These are phyloP conservation scores for Tripterygium wilfordii DNA, from an alignment of 177 flowering plant genomes.

Conservation along the genomic window DNA sequence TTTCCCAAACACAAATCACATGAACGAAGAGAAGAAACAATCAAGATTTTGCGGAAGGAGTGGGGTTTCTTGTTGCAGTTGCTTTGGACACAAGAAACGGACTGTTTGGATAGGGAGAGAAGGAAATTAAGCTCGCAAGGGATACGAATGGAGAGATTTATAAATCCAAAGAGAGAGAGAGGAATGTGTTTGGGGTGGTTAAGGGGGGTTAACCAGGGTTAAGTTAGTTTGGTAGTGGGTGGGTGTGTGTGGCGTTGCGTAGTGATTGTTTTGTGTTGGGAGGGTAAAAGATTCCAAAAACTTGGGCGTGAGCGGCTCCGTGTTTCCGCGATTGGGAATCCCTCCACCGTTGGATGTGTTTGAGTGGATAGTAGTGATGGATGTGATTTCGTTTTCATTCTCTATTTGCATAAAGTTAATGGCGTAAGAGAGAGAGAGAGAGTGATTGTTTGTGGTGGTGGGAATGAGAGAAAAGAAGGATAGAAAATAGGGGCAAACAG, in stretches of 20 bases:
- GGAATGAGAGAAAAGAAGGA: too few relatives aligned
- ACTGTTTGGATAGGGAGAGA: too few relatives aligned
- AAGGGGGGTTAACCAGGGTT: conserved; percentile 1
- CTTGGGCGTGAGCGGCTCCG: conserved; percentile 87
- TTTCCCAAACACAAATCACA: too few relatives aligned
- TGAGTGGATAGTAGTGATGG: conserved; percentile 5
- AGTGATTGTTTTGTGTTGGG: conserved; percentile 5
- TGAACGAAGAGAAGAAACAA: too few relatives aligned
- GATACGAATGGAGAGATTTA: not conserved
- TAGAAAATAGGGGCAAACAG: too few relatives aligned
- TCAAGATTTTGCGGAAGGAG: too few relatives aligned
- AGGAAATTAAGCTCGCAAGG: too few relatives aligned
- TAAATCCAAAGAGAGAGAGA: conserved; percentile 2
- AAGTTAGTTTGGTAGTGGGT: not conserved
- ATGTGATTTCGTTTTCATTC: conserved; percentile 1
- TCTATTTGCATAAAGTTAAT: too few relatives aligned
- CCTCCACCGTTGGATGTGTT: conserved; percentile 58
- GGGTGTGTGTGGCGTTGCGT: conserved; percentile 1
- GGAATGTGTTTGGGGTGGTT: not conserved
- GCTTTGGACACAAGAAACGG: too few relatives aligned
- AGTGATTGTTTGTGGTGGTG: too few relatives aligned
- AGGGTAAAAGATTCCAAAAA: conserved; percentile 55
- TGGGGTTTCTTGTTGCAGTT: too few relatives aligned
- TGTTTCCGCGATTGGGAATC: conserved; percentile 69
- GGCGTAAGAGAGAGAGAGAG: too few relatives aligned